Evolutionary conservation across 805 yeast genomes (phyloP), one percentile per base, ranked within the genome.

Genomic region (Nakazawaea populi): DNA sequence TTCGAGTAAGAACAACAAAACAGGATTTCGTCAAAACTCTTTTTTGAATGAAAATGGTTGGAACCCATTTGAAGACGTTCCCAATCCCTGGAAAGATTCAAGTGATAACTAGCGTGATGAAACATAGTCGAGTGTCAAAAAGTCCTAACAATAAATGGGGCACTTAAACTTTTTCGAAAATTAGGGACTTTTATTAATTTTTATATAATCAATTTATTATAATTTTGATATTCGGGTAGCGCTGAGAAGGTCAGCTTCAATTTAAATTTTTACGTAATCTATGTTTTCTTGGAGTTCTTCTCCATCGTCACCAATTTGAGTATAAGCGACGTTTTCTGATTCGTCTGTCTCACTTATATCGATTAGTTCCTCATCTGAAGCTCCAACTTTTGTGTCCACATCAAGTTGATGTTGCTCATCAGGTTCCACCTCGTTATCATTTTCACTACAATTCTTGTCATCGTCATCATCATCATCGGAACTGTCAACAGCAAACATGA

Each of bases 361-460:
- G 6, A 44, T 36, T 12, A 44, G 35, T 4, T 27, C 18, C 14
- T 44, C 47, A 12, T 44, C 47, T 4, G 27, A 29, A 6, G 27
- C 35, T 24, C 27, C 34, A 3, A 3, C 9, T 24, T 6, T 32
- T 11, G 8, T 8, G 11, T 32, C 35, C 8, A 9, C 40, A 29
- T 43, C 31, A 11, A 18, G 8, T 14, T 35, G 12, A 18, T 39
- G 28, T n/a, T 24, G 9, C 6, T 10, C 24, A 27, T 39, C 24
- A 29, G 59, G 65, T 3, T 59, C 63, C 11, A 32, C 35, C 11
- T 27, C 63, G 63, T n/a, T 57, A 4, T 59, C 63, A 30, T 64
- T 63, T 11, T 57, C 63, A 18, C 64, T 69, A 6, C 62, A 63
- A 6, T 18, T 18, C 24, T 18, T 18, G 24, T 51, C 54, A 5